These are phyloP conservation scores for Syncephalis plumigaleata DNA, from an alignment of 371 early-diverging fungal genomes.

Conservation along the genomic window DNA sequence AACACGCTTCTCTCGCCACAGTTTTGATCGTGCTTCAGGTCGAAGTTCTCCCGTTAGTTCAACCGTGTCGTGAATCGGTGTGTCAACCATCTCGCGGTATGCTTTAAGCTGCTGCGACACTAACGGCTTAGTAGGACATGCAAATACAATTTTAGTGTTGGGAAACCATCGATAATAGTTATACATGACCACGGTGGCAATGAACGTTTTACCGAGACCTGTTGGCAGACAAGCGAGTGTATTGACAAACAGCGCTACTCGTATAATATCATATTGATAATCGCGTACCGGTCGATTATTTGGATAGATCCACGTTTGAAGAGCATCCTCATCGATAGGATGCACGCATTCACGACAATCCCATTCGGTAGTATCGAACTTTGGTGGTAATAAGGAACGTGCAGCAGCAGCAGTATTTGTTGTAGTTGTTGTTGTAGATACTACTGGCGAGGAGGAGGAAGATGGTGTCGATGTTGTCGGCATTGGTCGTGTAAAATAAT, in stretches of 20 bases:
- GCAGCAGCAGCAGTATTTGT: no score
- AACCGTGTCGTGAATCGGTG: conserved; percentile 40
- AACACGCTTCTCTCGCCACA: conserved; percentile 43
- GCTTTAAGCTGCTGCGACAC: conserved; percentile 88
- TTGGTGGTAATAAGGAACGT: no score
- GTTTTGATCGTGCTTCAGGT: conserved; percentile 24
- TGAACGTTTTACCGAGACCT: conserved; percentile 89
- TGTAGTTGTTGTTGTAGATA: no score
- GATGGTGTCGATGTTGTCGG: no score
- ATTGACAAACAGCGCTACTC: conserved; percentile 58
- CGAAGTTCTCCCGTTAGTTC: conserved; percentile 60
- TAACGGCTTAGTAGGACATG: conserved; percentile 83
- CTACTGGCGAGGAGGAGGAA: no score
- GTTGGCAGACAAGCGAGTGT: conserved; percentile 81
- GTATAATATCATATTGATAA: conserved; percentile 80
- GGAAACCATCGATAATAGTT: conserved; percentile 94
- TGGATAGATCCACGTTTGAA: conserved; percentile 66
- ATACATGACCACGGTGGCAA: conserved; percentile 91
- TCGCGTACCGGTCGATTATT: conserved; percentile 58
- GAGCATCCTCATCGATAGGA: conserved; percentile 23
- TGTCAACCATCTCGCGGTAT: conserved; percentile 47
- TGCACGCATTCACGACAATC: conserved; percentile 12
- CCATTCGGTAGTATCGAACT: no score
- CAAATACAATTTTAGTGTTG: conserved; percentile 67
- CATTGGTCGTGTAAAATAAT: no score